Percentiles rank a stretch among this genome's conserved stretches.
These are phyloP conservation scores for Colletotrichum camelliae DNA, from an alignment of 2,329 filamentous ascomycete species.

Conservation along the genomic window DNA sequence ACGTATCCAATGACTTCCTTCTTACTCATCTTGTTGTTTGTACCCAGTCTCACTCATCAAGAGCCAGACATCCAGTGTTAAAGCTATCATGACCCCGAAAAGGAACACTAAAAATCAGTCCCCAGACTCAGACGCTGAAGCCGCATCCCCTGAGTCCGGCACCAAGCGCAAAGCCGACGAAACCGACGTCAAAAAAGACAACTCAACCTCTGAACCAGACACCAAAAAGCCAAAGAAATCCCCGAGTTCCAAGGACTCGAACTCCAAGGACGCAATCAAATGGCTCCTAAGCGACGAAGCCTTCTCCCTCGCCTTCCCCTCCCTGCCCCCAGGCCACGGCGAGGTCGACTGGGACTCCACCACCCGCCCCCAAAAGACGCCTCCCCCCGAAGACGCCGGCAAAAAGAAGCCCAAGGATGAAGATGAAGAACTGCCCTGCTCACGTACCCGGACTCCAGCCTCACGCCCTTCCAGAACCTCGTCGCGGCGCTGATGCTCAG, in stretches of 20 bases:
- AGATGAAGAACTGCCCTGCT: neutral
- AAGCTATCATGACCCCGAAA: neutral
- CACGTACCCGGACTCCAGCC: constrained; percentile 8
- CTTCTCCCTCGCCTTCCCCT: neutral
- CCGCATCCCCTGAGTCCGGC: neutral
- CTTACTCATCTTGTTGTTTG: neutral
- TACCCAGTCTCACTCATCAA: neutral
- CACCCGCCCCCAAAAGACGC: neutral
- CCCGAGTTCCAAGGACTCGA: too few species aligned
- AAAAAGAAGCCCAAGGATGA: neutral
- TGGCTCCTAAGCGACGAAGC: neutral
- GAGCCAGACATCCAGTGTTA: too few species aligned
- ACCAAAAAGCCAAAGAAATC: neutral
- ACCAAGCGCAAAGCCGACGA: neutral
- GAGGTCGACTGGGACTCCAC: neutral
- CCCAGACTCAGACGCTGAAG: neutral
- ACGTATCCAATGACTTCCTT: too few species aligned
- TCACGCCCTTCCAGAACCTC: constrained; percentile 49
- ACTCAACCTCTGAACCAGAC: neutral
- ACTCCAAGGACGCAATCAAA: neutral
- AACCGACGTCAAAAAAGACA: neutral
- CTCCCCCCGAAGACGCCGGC: neutral
- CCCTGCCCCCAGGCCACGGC: neutral
- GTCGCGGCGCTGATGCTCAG: constrained; percentile 47
- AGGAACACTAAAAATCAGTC: neutral